Evolutionary conservation across 257 asterid species (phyloP), one percentile per base, ranked within the genome.

Genomic region (Nicotiana knightiana): DNA sequence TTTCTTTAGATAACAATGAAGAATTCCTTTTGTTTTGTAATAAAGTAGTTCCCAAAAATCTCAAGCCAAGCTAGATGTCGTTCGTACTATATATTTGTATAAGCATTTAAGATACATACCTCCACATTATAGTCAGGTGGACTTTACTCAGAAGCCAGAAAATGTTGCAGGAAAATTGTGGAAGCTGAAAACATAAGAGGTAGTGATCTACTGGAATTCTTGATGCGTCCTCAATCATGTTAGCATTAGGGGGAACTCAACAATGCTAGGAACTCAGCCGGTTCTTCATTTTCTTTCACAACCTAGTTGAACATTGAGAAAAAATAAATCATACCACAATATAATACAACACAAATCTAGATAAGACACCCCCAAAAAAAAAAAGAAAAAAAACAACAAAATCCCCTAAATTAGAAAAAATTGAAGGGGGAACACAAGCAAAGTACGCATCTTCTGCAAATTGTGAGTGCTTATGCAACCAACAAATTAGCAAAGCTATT

Each of bases 261-360:
- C 63, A 89, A 76, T 9, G 82, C 67, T 6, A 83, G 87, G 80
- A 89, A 86, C 77, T 89, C 92, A 13, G 65, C 87, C 43, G 92
- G 86, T 78, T 89, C 92, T 80, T 88, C 90, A 82, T 86, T 78
- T 86, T 88, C 92, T 84, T 83, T 85, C 35, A 89, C 82, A 77
- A 89, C 82, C 92, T 89, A 82, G 54, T 54, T 46, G n/a, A 73
- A 35, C 79, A 55, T 79, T 58, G 30, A 15, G 17, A 79, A 43
- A 28, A 10, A 3, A 66, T 28, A 32, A 13, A 48, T 13, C 15
- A n/a, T 33, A 17, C 30, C 26, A 33, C 37, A 43, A 32, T 32
- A 32, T 32, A 83, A 9, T 2, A n/a, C 28, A 32, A 30, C 12
- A 57, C 46, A 53, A 17, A 83, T 55, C 6, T 13, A 37, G 67